These are phyloP conservation scores for Kwoniella shandongensis DNA, from an alignment of 768 basidiomycete genomes.

Conservation along the genomic window DNA sequence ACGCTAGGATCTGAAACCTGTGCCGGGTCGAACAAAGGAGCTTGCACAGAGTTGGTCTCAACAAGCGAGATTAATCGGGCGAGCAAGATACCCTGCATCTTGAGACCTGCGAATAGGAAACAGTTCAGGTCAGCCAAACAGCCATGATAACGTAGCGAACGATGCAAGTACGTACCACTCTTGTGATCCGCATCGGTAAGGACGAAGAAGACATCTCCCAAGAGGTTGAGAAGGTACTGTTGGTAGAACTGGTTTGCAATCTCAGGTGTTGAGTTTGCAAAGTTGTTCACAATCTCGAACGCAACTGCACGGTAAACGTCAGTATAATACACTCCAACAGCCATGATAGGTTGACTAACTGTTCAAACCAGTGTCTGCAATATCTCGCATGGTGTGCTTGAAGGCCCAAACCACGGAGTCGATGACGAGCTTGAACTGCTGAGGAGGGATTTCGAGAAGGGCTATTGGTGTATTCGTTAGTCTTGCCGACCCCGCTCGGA, in stretches of 20 bases:
- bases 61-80: slow-evolving; percentile 91
- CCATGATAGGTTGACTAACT: slow-evolving; percentile 38
- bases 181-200: slow-evolving; percentile 98
- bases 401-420: slow-evolving; percentile 99
- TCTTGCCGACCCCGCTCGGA: background rate
- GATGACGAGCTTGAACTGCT: slow-evolving; percentile 96
- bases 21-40: slow-evolving; percentile 79
- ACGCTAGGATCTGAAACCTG: slow-evolving; percentile 65
- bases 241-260: slow-evolving; percentile 94
- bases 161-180: slow-evolving; percentile 60
- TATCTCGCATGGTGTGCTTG: slow-evolving; percentile 99
- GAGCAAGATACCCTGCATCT: slow-evolving; percentile 87
- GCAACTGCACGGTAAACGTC: slow-evolving; percentile 62
- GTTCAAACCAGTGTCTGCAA: slow-evolving; percentile 72
- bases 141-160: background rate
- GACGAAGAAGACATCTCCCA: slow-evolving; percentile 96
- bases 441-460: slow-evolving; percentile 77
- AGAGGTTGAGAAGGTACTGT: slow-evolving; percentile 86
- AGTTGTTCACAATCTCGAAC: slow-evolving; percentile 92
- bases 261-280: slow-evolving; percentile 71
- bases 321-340: background rate
- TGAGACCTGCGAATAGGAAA: slow-evolving; percentile 66
- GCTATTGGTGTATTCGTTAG: slow-evolving; percentile 57
- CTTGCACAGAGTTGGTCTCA: slow-evolving; percentile 72
- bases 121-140: background rate